These are phyloP conservation scores for Pseudocercospora cruenta DNA, from an alignment of 2,329 filamentous ascomycete species.

Conservation along the genomic window DNA sequence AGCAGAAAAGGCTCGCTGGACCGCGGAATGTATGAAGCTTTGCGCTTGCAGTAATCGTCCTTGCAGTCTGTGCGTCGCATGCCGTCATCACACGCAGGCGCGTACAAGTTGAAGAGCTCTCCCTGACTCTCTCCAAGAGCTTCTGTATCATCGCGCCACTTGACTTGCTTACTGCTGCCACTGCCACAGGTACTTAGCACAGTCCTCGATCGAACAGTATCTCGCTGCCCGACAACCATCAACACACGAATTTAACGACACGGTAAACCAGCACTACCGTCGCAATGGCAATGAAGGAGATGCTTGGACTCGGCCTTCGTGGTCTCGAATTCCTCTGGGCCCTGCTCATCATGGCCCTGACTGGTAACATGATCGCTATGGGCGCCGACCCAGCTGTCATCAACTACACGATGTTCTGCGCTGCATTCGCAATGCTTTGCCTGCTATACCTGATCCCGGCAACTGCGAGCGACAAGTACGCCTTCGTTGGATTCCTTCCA, in stretches of 20 bases:
- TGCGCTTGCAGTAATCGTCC: not conserved
- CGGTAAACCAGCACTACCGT: not conserved
- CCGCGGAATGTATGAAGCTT: not conserved
- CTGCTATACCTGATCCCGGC: constrained; percentile 65
- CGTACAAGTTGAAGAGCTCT: not conserved
- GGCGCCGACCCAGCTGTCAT: constrained; percentile 54
- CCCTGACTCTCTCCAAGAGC: no score
- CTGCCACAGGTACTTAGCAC: not conserved
- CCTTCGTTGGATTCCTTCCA: constrained; percentile 55
- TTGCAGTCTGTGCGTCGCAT: not conserved
- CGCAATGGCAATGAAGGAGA: constrained; percentile 25
- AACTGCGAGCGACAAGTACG: constrained; percentile 57
- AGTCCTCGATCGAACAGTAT: not conserved
- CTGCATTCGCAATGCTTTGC: constrained; percentile 67
- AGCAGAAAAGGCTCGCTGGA: not conserved
- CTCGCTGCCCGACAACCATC: not conserved
- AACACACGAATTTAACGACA: not conserved
- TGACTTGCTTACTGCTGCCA: not conserved
- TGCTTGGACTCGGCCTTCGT: constrained; percentile 35
- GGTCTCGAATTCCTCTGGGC: constrained; percentile 58
- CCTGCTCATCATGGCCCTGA: constrained; percentile 62
- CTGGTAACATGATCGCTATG: constrained; percentile 67
- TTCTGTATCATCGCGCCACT: no score
- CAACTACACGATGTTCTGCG: constrained; percentile 70
- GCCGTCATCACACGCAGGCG: not conserved